These are phyloP conservation scores for Nicotiana attenuata DNA, from an alignment of 257 asterid species.

Conservation along the genomic window DNA sequence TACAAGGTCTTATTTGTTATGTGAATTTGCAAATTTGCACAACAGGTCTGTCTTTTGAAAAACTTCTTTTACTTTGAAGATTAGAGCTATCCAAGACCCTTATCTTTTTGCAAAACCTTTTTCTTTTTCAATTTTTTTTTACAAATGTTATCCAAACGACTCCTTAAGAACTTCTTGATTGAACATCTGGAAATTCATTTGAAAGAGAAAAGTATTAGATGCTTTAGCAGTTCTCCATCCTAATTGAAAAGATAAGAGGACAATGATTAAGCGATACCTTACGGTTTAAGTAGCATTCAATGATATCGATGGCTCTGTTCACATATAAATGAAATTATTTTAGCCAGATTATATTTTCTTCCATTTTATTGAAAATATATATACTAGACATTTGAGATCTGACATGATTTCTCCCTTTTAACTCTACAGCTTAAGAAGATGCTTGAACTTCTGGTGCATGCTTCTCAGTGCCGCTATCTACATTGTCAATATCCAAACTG, in stretches of 20 bases:
- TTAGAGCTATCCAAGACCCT: neutral
- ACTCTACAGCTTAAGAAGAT: constrained; percentile 80
- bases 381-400: constrained; percentile 4
- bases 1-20: neutral
- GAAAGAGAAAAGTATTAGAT: neutral
- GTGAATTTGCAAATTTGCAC: neutral
- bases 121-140: neutral
- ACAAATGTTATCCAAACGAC: neutral
- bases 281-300: neutral
- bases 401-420: constrained; percentile 17
- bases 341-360: neutral
- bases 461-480: constrained; percentile 80
- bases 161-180: neutral
- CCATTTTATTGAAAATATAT: neutral
- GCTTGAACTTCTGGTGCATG: constrained; percentile 98
- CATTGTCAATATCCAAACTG: constrained; percentile 83
- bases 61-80: neutral
- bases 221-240: neutral
- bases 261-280: neutral
- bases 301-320: neutral
- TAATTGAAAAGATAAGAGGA: neutral
- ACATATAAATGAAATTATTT: neutral
- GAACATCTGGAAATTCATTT: neutral
- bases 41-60: neutral
- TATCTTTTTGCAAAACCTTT: neutral